Evolutionary conservation across 352 stramenopile genomes (phyloP).

Genomic region (Pythium periplocum): DNA sequence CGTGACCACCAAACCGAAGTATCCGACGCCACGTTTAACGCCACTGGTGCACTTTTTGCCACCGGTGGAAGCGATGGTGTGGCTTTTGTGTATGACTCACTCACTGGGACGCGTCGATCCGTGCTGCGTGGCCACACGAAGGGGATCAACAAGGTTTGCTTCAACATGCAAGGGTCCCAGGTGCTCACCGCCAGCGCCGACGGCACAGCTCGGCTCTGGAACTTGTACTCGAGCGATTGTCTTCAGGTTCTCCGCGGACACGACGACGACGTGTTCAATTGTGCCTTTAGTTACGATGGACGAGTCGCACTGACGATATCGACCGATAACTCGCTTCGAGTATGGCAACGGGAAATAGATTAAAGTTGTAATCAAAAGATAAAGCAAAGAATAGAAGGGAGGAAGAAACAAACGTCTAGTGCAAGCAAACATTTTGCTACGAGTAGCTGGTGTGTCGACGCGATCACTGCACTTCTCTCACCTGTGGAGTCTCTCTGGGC

Average conservation of each 20-base stretch:
- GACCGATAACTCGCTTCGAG: constrained; percentile 64
- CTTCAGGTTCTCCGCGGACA: constrained; percentile 52
- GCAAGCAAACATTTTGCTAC: constrained; percentile 15
- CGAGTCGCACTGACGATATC: constrained; percentile 35
- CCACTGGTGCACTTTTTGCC: constrained; percentile 58
- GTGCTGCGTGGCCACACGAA: constrained; percentile 44
- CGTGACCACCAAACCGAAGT: constrained; percentile 46
- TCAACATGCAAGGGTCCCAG: constrained; percentile 65
- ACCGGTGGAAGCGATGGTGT: constrained; percentile 41
- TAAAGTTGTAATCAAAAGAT: constrained; percentile 2
- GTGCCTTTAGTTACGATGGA: constrained; percentile 64
- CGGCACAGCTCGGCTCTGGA: constrained; percentile 57
- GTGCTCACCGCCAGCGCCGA: constrained; percentile 54
- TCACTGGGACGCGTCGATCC: constrained; percentile 48
- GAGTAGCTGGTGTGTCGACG: too few relatives aligned
- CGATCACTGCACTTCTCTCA: too few relatives aligned
- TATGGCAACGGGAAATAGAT: constrained; percentile 32
- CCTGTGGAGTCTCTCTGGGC: too few relatives aligned
- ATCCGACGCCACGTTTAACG: constrained; percentile 50
- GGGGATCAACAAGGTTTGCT: constrained; percentile 39
- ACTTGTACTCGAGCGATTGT: constrained; percentile 62
- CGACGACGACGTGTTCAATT: constrained; percentile 60
- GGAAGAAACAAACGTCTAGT: constrained; percentile 18
- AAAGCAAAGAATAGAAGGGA: constrained; percentile 6
- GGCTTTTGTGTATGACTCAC: constrained; percentile 68